A percentile compares a stretch with the other conserved stretches of the same genome.
Evolutionary conservation across 164 flowering plant genomes (phyloP).

Genomic region (Dillenia turbinata): DNA sequence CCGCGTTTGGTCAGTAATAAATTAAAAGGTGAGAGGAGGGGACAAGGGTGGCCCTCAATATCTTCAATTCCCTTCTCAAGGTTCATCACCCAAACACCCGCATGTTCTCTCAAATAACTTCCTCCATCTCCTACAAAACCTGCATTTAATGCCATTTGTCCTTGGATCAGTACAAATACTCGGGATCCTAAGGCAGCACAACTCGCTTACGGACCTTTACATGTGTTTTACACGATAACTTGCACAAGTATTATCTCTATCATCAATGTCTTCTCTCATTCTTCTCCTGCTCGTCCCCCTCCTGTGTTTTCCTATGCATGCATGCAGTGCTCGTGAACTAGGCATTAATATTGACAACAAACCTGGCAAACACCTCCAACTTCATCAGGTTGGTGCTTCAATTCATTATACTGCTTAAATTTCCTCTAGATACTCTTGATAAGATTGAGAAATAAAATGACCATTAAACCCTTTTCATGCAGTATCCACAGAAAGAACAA

Average conservation of each 20-base stretch:
- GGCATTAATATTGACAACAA: neutral
- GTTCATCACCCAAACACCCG: constrained; percentile 41
- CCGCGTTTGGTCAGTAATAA: constrained; percentile 10
- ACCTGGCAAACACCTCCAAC: neutral
- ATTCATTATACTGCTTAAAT: neutral
- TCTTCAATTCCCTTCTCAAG: constrained; percentile 19
- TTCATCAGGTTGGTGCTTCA: constrained; percentile 10
- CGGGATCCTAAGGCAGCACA: neutral
- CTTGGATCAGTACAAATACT: constrained; percentile 31
- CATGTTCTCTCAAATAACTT: constrained; percentile 49
- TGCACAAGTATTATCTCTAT: neutral
- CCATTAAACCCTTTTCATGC: neutral
- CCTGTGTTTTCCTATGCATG: constrained; percentile 29
- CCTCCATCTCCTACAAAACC: constrained; percentile 22
- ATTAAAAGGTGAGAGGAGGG: constrained; percentile 12
- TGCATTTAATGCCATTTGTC: constrained; percentile 45
- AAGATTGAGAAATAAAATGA: no score
- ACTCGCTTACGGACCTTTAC: neutral
- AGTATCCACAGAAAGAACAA: constrained; percentile 15
- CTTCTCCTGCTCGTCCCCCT: constrained; percentile 7
- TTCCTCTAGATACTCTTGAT: neutral
- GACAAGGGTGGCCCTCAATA: constrained; percentile 24
- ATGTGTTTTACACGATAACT: neutral
- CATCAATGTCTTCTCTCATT: constrained; percentile 15
- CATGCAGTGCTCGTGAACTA: constrained; percentile 30